Evolutionary conservation across 129 eudicot species (phyloP), one percentile per base, ranked within the genome.

Genomic region (Deinandra increscens): DNA sequence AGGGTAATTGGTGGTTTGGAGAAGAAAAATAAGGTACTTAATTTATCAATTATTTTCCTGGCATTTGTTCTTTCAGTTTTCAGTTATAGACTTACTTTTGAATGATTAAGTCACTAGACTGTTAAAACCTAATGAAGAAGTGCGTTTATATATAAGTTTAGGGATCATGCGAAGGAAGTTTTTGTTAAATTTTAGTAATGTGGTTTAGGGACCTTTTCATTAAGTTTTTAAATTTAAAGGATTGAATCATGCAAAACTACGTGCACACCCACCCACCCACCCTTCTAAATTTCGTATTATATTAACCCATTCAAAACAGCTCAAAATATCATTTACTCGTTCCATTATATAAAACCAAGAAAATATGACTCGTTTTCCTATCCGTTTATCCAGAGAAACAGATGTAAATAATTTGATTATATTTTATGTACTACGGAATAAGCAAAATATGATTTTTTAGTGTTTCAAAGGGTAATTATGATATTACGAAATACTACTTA

Each of bases 1-100:
- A 75, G 97, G 55, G 85, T 87, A 37, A 90, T 87, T 68, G 95
- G 95, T 9, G 95, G 95, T 42, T 74, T 90, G 31, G 95, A 86
- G 81, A 90, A 90, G 85, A 90, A 84, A 66, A 87, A 87, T 64
- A 87, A 70, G 97, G 97, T 87, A 77, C 63, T 11, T 74, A 38
- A 13, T 26, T 8, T 54, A 54, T 54, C 22, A 54, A 54, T 10
- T 14, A 54, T 22, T 53, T 0, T 50, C 41, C 36, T 54, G 9
- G 37, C 59, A 44, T 67, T 26, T 45, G 15, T n/a, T n/a, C 7
- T 31, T 41, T 26, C 26, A 13, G 5, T 56, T 14, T 58, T 13
- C 64, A 58, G 15, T 45, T 66, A 41, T n/a, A 3, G 14, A 13
- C 10, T 48, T 10, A 11, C 20, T 54, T 53, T 54, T 54, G n/a